Evolutionary conservation across 169 alveolate genomes (phyloP).

Genomic region (Plasmodium adleri): DNA sequence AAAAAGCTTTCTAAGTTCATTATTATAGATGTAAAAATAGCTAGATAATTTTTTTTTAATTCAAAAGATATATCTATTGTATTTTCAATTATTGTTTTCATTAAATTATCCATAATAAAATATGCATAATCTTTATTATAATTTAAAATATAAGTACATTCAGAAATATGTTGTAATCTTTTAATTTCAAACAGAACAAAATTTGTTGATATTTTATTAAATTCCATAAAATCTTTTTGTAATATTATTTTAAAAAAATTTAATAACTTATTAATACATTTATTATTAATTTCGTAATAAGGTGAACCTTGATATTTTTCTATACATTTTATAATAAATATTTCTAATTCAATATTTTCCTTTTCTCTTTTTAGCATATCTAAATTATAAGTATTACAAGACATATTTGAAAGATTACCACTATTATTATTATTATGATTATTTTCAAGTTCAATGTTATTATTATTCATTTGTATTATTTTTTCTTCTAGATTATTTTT

Average conservation of each 20-base stretch:
- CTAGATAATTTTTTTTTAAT: slow-evolving; percentile 47
- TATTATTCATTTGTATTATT: background rate
- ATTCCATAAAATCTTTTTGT: slow-evolving; percentile 18
- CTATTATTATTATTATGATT: background rate
- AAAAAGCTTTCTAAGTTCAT: slow-evolving; percentile 16
- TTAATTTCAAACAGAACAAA: slow-evolving; percentile 34
- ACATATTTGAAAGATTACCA: background rate
- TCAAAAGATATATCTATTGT: slow-evolving; percentile 1
- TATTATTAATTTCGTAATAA: slow-evolving; percentile 38
- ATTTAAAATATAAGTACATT: slow-evolving; percentile 40
- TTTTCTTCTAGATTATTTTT: background rate
- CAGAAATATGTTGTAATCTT: slow-evolving; percentile 49
- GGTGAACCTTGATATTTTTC: slow-evolving; percentile 65
- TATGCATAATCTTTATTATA: slow-evolving; percentile 61
- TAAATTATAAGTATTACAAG: background rate
- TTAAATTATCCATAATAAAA: slow-evolving; percentile 41
- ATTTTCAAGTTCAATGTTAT: background rate
- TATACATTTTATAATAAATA: slow-evolving; percentile 37
- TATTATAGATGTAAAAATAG: slow-evolving; percentile 55
- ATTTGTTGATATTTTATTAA: slow-evolving; percentile 10
- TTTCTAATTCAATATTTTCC: slow-evolving; percentile 18
- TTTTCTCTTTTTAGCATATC: slow-evolving; percentile 20
- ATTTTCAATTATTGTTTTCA: slow-evolving; percentile 20
- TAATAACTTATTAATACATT: slow-evolving; percentile 29
- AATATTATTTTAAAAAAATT: slow-evolving; percentile 26